Evolutionary conservation across 2,329 filamentous ascomycete genomes (phyloP).

Genomic region (Fusarium globosum): DNA sequence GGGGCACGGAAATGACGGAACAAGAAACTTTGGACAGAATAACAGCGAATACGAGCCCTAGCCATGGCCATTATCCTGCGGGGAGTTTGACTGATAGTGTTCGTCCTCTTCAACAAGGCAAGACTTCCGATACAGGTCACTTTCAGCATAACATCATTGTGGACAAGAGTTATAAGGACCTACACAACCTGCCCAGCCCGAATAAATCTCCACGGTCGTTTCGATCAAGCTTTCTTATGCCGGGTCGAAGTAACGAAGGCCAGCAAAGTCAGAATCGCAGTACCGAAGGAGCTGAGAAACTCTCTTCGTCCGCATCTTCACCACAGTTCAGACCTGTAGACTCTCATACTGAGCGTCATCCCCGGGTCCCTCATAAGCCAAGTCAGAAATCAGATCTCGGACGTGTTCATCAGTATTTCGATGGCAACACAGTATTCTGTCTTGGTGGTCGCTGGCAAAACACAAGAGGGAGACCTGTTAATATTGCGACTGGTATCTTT

Average conservation of each 20-base stretch:
- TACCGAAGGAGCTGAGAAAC: slow-evolving; percentile 78
- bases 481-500: slow-evolving; percentile 84
- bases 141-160: slow-evolving; percentile 67
- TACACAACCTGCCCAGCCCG: slow-evolving; percentile 66
- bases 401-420: slow-evolving; percentile 91
- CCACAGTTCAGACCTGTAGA: slow-evolving; percentile 70
- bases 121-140: slow-evolving; percentile 39
- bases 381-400: slow-evolving; percentile 53
- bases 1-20: slow-evolving; percentile 85
- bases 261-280: slow-evolving; percentile 64
- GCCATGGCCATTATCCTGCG: slow-evolving; percentile 64
- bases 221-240: slow-evolving; percentile 77
- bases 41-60: slow-evolving; percentile 80
- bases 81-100: slow-evolving; percentile 81
- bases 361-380: slow-evolving; percentile 37
- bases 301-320: slow-evolving; percentile 84
- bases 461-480: slow-evolving; percentile 86
- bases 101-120: slow-evolving; percentile 76
- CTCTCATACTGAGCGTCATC: slow-evolving; percentile 37
- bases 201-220: slow-evolving; percentile 81
- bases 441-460: slow-evolving; percentile 89
- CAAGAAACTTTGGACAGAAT: slow-evolving; percentile 75
- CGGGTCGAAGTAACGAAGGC: slow-evolving; percentile 64
- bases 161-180: slow-evolving; percentile 66
- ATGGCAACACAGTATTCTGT: slow-evolving; percentile 92